Evolutionary conservation across 768 basidiomycete species (phyloP).

Genomic region (Mycena alexandri): DNA sequence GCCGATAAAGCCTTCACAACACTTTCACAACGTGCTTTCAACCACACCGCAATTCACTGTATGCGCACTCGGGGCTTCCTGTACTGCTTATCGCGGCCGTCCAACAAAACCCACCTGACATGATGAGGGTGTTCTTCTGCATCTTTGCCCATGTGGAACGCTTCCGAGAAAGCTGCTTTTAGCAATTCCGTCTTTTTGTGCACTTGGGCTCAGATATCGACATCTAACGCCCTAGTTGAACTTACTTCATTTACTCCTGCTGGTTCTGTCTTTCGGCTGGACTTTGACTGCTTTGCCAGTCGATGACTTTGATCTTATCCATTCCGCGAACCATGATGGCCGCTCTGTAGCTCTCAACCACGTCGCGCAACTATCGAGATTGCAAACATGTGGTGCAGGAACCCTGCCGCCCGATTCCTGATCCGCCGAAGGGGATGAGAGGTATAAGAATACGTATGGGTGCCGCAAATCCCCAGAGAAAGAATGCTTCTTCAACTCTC

Average conservation of each 20-base stretch:
- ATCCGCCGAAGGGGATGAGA: constrained; percentile 19
- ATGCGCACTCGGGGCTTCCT: no score
- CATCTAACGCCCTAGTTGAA: no score
- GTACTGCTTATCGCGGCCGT: no score
- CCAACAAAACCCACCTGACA: not conserved
- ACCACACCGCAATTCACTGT: no score
- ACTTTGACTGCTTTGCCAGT: no score
- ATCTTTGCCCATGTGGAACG: constrained; percentile 9
- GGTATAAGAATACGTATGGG: constrained; percentile 27
- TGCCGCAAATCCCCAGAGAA: constrained; percentile 1
- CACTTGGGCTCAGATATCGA: no score
- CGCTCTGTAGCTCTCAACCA: not conserved
- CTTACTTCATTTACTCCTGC: no score
- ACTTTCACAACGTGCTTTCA: no score
- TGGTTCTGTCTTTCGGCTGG: no score
- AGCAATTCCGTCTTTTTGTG: not conserved
- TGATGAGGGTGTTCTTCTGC: not conserved
- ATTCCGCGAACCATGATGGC: no score
- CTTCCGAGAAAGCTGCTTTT: constrained; percentile 9
- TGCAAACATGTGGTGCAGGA: constrained; percentile 2
- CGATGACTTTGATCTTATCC: no score
- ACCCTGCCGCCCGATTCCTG: constrained; percentile 5
- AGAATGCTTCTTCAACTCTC: constrained; percentile 32
- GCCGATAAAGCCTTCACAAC: no score
- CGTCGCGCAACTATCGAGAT: constrained; percentile 12